Percentiles rank a stretch among this genome's conserved stretches.
Evolutionary conservation across 2,329 filamentous ascomycete species (phyloP).

Genomic region (Cladosporium cucumerinum): DNA sequence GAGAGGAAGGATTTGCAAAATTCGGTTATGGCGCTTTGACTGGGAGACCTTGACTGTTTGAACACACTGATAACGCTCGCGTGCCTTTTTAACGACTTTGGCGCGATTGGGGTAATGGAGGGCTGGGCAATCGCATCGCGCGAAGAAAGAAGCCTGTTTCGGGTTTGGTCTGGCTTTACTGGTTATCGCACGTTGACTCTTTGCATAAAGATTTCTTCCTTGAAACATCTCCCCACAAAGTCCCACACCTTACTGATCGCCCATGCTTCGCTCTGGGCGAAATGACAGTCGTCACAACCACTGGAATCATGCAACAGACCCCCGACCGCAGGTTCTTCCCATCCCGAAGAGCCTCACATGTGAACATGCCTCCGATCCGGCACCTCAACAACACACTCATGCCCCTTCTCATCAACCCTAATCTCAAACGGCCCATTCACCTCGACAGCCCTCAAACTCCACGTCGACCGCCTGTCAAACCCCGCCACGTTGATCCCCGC

Average conservation of each 20-base stretch:
- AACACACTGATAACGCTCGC: background rate
- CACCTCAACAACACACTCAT: background rate
- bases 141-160: background rate
- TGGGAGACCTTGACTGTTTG: background rate
- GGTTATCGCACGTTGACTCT: background rate
- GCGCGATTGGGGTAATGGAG: background rate
- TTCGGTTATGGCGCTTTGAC: background rate
- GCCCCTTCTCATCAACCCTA: background rate
- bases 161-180: background rate
- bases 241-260: background rate
- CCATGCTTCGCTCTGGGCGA: background rate
- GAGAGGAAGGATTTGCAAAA: background rate
- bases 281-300: background rate
- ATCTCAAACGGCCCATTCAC: background rate
- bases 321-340: no score
- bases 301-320: background rate
- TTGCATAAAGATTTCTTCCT: background rate
- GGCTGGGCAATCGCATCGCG: background rate
- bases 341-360: background rate
- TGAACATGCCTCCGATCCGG: background rate
- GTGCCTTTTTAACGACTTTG: background rate
- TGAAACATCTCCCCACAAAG: background rate
- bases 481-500: background rate
- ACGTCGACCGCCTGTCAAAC: background rate
- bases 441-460: constrained; percentile 4